phyloP scores from a whole-genome alignment of 129 eudicot genomes.

The Lonicera japonica region DNA sequence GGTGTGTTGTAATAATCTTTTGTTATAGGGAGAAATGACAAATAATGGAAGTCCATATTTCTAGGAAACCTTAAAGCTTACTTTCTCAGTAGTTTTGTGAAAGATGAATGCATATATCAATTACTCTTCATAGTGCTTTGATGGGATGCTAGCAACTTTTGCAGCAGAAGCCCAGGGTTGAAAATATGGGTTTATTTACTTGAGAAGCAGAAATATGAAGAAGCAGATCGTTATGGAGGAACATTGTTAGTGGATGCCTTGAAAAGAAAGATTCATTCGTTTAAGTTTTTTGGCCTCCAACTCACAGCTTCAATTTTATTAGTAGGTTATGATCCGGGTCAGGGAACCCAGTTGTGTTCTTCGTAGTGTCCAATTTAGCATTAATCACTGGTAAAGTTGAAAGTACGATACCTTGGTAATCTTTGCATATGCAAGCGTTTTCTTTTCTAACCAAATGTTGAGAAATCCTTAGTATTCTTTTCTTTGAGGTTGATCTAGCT shows the following conservation, averaged over 20 bases:
- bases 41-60: no score
- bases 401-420: background rate
- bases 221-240: no score
- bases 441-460: background rate
- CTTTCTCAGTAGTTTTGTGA: background rate
- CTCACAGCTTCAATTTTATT: background rate
- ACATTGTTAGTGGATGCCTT: background rate
- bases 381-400: background rate
- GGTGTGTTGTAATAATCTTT: background rate
- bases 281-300: background rate
- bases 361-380: background rate
- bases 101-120: background rate
- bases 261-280: background rate
- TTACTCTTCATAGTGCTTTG: background rate
- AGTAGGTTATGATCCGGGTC: background rate
- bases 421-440: background rate
- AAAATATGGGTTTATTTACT: background rate
- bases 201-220: background rate
- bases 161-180: background rate
- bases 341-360: background rate
- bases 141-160: background rate
- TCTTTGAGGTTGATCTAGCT: slow-evolving; percentile 1
- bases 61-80: no score
- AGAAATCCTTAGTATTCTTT: background rate
- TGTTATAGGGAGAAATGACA: no score